Percentiles rank a stretch among this genome's conserved stretches.
Evolutionary conservation across 129 eudicot species (phyloP).

Genomic region (Solidago caesia): DNA sequence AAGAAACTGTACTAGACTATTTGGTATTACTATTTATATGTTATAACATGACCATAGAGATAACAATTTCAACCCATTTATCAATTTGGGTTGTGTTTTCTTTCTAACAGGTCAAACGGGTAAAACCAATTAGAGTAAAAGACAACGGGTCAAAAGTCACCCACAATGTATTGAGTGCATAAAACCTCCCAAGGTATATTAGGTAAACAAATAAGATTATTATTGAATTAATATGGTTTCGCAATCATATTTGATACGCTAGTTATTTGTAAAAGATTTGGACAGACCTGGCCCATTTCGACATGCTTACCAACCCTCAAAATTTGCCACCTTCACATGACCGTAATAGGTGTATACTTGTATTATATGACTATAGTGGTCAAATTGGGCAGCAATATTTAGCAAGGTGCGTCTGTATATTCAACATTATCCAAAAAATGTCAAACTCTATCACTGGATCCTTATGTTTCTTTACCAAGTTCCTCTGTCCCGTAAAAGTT

Average conservation of each 20-base stretch:
- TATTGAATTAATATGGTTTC: too few species aligned
- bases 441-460: too few species aligned
- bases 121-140: neutral
- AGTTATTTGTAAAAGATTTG: too few species aligned
- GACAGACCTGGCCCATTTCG: too few species aligned
- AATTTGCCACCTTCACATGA: neutral
- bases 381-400: too few species aligned
- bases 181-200: neutral
- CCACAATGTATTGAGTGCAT: neutral
- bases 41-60: neutral
- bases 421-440: too few species aligned
- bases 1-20: neutral
- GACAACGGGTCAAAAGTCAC: neutral
- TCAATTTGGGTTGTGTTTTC: neutral
- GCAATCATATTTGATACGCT: too few species aligned
- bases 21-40: neutral
- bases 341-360: neutral
- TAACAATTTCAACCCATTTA: neutral
- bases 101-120: neutral
- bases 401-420: too few species aligned
- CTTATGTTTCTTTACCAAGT: too few species aligned
- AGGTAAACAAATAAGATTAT: too few species aligned
- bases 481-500: too few species aligned
- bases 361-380: neutral
- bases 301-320: too few species aligned